Base-by-base conservation (phyloP, 148 eudicot genomes). In the Chenopodium berlandieri region DNA sequence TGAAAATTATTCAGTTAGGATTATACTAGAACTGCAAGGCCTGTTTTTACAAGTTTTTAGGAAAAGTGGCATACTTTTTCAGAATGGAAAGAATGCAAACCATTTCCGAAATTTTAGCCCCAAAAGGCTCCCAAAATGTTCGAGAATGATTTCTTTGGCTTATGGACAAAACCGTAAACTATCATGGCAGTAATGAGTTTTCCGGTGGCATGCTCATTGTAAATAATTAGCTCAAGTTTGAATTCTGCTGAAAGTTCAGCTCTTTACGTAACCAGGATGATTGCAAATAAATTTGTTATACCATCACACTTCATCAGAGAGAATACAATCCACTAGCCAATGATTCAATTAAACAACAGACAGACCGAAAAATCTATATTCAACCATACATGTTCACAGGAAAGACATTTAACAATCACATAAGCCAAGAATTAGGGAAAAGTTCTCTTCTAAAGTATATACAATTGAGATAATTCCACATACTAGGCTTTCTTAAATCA, bases 221-320 rank as follows among this genome's bases (percentile, higher is more conserved):
- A 31, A 54, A 30, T 0, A 50, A n/a, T 4, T 63, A 17, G 22
- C 62, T 50, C 16, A 56, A 9, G 22, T 7, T 7, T 9, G 4
- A 37, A 34, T 17, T 32, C 50, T 10, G 34, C 46, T 65, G 37
- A 72, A 72, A 80, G 40, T 1, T 31, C 64, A 68, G 20, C n/a
- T 68, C 27, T 25, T 46, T 58, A 23, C 27, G 52, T 58, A 75
- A 75, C 67, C 12, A 58, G 22, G 67, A 50, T 56, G 5, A 11
- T 74, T 50, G 14, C 58, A 50, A 12, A 25, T 32, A 3, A 27
- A 44, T 30, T 37, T 20, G 13, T 5, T 34, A 9, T 20, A 19
- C 52, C 52, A 75, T 30, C 78, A 76, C 30, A 19, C 17, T 63
- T 77, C 32, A 77, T 10, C 4, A 77, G 13, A 62, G 9, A 76